Conservation (phyloP, 495 filamentous ascomycete species). For the Parathielavia appendiculata region DNA sequence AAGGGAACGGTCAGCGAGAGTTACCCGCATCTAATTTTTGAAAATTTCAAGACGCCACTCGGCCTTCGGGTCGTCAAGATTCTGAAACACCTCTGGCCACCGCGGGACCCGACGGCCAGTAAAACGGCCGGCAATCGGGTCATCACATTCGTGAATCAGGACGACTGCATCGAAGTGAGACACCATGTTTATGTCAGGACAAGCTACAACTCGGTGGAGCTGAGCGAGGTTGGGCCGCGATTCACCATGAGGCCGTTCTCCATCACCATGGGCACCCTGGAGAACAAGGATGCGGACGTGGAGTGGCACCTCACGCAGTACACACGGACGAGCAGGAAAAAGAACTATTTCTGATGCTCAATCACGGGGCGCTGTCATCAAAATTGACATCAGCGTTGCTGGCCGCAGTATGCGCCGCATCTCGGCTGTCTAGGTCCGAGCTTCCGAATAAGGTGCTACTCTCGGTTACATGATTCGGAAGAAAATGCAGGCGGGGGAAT, state of each 20-base stretch:
- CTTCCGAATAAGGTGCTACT: no score
- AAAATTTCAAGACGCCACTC: slow-evolving; percentile 81
- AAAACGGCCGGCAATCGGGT: slow-evolving; percentile 80
- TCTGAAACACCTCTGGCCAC: slow-evolving; percentile 91
- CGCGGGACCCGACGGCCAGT: slow-evolving; percentile 63
- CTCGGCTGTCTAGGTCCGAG: no score
- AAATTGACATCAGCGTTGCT: background rate
- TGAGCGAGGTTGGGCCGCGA: slow-evolving; percentile 90
- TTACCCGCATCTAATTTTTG: slow-evolving; percentile 93
- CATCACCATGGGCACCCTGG: slow-evolving; percentile 85
- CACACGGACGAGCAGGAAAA: slow-evolving; percentile 85
- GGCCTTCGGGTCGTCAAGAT: slow-evolving; percentile 83
- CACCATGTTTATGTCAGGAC: slow-evolving; percentile 59
- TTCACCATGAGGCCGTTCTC: slow-evolving; percentile 97
- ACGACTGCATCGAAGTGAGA: slow-evolving; percentile 77
- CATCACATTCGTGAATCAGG: slow-evolving; percentile 90
- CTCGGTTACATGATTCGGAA: no score
- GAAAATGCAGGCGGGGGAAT: no score
- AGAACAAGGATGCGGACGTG: slow-evolving; percentile 92
- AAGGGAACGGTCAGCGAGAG: slow-evolving; percentile 88
- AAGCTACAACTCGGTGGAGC: slow-evolving; percentile 79
- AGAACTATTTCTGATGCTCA: slow-evolving; percentile 68
- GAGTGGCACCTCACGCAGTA: slow-evolving; percentile 96
- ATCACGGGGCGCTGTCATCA: background rate
- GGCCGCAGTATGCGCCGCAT: no score